Percentiles rank a stretch among this genome's conserved stretches.
Evolutionary conservation across 1,139 yeast species (phyloP).

Genomic region (Debaryomyces udenii): DNA sequence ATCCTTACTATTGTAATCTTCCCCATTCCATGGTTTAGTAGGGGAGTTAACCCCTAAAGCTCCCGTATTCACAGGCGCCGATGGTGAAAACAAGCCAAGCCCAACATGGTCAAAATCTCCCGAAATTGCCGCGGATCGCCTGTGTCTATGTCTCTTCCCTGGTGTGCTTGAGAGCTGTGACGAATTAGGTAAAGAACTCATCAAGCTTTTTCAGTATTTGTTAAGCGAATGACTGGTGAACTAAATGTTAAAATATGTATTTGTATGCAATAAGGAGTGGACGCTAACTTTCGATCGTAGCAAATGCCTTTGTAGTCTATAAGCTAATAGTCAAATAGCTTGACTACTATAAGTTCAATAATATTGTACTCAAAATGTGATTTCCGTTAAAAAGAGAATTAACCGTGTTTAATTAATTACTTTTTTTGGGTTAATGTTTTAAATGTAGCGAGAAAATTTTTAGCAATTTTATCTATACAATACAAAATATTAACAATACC

Average conservation of each 20-base stretch:
- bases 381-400: not conserved
- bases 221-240: constrained; percentile 2
- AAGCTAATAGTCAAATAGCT: constrained; percentile 3
- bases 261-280: constrained; percentile 15
- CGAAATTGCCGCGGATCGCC: constrained; percentile 72
- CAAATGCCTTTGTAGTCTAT: constrained; percentile 3
- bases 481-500: too few relatives aligned
- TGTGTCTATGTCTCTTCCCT: constrained; percentile 58
- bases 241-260: constrained; percentile 1
- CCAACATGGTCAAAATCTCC: constrained; percentile 66
- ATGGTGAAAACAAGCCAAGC: constrained; percentile 40
- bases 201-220: constrained; percentile 2
- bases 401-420: not conserved
- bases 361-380: not conserved
- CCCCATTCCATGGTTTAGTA: not conserved
- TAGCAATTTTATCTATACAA: too few relatives aligned
- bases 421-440: not conserved
- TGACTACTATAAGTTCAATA: not conserved
- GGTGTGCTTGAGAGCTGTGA: constrained; percentile 18
- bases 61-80: constrained; percentile 6
- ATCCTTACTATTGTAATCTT: constrained; percentile 10
- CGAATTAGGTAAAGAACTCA: constrained; percentile 19
- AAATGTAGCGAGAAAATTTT: not conserved
- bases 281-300: constrained; percentile 14
- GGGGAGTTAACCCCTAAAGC: constrained; percentile 1